A percentile compares a stretch with the other conserved stretches of the same genome.
These are phyloP conservation scores for Pseudogymnoascus sp. DNA, from an alignment of 2,329 filamentous ascomycete species.

Conservation along the genomic window DNA sequence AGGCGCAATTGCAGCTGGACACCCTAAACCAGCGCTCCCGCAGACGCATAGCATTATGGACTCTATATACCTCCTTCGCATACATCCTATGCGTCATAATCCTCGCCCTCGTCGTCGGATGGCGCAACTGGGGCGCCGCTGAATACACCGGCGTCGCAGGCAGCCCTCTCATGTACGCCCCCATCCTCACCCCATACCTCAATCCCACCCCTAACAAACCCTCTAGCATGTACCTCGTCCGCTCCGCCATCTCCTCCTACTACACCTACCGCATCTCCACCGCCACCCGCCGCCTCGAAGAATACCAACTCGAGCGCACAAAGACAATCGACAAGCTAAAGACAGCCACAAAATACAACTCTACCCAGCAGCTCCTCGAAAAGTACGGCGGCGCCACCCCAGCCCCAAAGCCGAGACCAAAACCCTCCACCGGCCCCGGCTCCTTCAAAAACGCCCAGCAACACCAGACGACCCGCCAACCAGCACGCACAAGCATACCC, in stretches of 20 bases:
- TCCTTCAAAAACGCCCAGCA: neutral
- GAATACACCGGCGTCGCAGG: slow-evolving; percentile 75
- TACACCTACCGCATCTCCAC: slow-evolving; percentile 75
- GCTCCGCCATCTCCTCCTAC: slow-evolving; percentile 56
- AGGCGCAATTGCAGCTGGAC: slow-evolving; percentile 66
- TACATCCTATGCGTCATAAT: slow-evolving; percentile 84
- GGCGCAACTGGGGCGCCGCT: slow-evolving; percentile 62
- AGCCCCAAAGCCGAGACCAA: slow-evolving; percentile 18
- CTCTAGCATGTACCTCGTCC: slow-evolving; percentile 67
- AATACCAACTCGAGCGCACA: slow-evolving; percentile 68
- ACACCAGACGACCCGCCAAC: slow-evolving; percentile 11
- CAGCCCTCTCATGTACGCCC: slow-evolving; percentile 65
- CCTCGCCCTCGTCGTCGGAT: slow-evolving; percentile 75
- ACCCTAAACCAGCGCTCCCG: slow-evolving; percentile 62
- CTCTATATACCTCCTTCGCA: slow-evolving; percentile 80
- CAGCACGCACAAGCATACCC: slow-evolving; percentile 43
- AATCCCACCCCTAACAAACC: slow-evolving; percentile 12
- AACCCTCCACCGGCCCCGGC: neutral
- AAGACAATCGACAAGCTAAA: slow-evolving; percentile 92
- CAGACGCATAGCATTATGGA: slow-evolving; percentile 76
- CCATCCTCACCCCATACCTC: neutral
- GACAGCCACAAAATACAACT: slow-evolving; percentile 90
- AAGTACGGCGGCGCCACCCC: slow-evolving; percentile 66
- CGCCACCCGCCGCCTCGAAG: slow-evolving; percentile 60
- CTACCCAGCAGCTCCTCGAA: slow-evolving; percentile 82